Conservation (phyloP, 2,329 filamentous ascomycete species). For the Sclerotiophoma versabilis region DNA sequence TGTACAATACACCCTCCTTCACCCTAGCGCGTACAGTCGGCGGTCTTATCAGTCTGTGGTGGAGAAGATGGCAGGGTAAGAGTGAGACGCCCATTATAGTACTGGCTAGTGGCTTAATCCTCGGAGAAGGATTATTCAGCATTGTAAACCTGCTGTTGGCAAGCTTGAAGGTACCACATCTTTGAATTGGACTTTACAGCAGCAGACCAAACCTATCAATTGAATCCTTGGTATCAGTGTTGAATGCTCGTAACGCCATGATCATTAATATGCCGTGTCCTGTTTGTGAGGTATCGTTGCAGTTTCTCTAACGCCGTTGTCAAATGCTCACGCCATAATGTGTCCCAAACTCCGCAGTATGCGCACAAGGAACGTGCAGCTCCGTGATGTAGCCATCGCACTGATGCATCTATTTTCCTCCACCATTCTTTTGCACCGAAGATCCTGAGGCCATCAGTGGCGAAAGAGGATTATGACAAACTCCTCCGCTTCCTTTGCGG, state of each 20-base stretch:
- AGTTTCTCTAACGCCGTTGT: not conserved
- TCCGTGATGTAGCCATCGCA: too few species aligned
- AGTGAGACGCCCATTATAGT: conserved; percentile 83
- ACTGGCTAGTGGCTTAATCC: conserved; percentile 86
- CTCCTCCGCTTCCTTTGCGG: not conserved
- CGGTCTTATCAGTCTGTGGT: conserved; percentile 56
- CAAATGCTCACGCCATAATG: not conserved
- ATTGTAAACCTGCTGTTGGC: conserved; percentile 80
- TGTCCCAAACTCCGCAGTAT: not conserved
- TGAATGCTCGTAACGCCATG: not conserved
- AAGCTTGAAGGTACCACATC: conserved; percentile 47
- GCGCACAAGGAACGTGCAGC: not conserved
- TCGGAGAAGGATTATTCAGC: conserved; percentile 51
- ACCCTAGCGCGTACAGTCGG: conserved; percentile 87
- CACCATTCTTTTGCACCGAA: too few species aligned
- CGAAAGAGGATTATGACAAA: not conserved
- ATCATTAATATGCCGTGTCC: not conserved
- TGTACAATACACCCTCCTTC: conserved; percentile 98
- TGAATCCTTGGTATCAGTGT: too few species aligned
- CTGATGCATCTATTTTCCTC: not conserved
- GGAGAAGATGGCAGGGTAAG: conserved; percentile 39
- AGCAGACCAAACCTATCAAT: too few species aligned
- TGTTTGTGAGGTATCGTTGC: not conserved
- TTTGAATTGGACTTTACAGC: not conserved
- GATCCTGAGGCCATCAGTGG: too few species aligned